Conservation (phyloP, 768 basidiomycete species). For the Pisolithus orientalis region DNA sequence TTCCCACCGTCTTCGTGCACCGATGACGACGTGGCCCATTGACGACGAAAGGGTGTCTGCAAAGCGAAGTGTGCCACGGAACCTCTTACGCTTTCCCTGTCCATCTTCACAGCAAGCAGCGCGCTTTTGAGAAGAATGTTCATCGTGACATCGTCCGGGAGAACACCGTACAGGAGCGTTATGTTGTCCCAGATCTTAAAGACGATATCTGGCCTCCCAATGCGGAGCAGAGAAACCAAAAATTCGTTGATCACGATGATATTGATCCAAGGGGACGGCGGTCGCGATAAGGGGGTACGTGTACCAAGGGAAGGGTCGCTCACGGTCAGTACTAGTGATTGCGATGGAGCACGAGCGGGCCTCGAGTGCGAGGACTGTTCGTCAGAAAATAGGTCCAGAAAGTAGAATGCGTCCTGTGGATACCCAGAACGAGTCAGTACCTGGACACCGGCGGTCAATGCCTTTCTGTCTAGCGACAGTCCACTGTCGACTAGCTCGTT, state of each 20-base stretch:
- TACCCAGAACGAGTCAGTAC: slow-evolving; percentile 38
- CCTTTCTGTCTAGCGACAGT: slow-evolving; percentile 38
- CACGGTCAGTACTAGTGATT: slow-evolving; percentile 2
- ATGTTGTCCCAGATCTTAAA: slow-evolving; percentile 69
- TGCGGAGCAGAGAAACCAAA: slow-evolving; percentile 41
- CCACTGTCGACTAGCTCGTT: slow-evolving; percentile 31
- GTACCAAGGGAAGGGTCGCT: no score
- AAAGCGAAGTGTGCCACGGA: slow-evolving; percentile 30
- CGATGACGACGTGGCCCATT: slow-evolving; percentile 2
- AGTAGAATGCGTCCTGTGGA: slow-evolving; percentile 41
- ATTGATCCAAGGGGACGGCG: slow-evolving; percentile 10
- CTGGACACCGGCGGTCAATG: slow-evolving; percentile 46
- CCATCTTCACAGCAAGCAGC: slow-evolving; percentile 43
- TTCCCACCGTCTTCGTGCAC: not conserved
- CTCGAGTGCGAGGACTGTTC: slow-evolving; percentile 13
- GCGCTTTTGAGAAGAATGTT: slow-evolving; percentile 57
- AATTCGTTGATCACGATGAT: slow-evolving; percentile 36
- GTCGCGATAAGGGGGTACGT: no score
- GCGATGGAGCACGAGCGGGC: not conserved
- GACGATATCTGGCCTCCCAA: slow-evolving; percentile 54
- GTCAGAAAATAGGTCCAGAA: slow-evolving; percentile 38
- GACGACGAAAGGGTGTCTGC: slow-evolving; percentile 10
- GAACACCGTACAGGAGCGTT: slow-evolving; percentile 47
- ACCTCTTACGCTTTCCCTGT: slow-evolving; percentile 46
- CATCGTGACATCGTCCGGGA: slow-evolving; percentile 51